Evolutionary conservation across 2,329 filamentous ascomycete genomes (phyloP), one percentile per base, ranked within the genome.

Genomic region (Neofusicoccum kwambonambiense): DNA sequence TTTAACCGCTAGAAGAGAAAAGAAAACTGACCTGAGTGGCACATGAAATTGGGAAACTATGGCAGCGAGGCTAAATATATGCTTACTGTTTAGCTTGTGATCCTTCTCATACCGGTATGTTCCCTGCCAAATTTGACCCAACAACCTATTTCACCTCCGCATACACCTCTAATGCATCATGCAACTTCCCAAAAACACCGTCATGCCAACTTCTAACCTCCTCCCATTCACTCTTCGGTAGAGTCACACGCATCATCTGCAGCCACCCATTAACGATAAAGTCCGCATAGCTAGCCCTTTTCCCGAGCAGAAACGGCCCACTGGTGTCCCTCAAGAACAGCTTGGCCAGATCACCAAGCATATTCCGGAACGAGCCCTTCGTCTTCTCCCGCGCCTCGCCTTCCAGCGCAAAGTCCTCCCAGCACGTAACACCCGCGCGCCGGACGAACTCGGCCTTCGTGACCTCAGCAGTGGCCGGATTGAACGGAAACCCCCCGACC

Each of bases 191-290:
- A 77, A 84, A 87, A 3, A 82, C 37, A 12, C 84, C 83, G 1
- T 67, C 77, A 69, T 87, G 80, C 82, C 84, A 87, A 0, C 70
- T 67, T 52, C 69, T 75, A 11, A 84, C 66, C 62, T 79, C 73
- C 66, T 81, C 69, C 83, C 83, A 86, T 65, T 86, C 84, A 2
- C 69, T 66, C 62, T 69, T 61, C 0, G 79, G 80, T 62, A 86
- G 69, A 31, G 75, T 77, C 13, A 45, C 70, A 3, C 68, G 66
- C 62, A 80, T 68, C 80, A 85, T 83, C 5, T 78, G 76, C 71
- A 87, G 64, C 85, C 86, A 88, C 0, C 75, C 83, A 1, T 84
- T 85, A 0, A 88, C 80, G 39, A 87, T 84, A 0, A 86, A 69
- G 69, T 88, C 86, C 1, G 83, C 84, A 75, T 87, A 86, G 50